A percentile compares a stretch with the other conserved stretches of the same genome.
These are phyloP conservation scores for Sphagnurus paluster DNA, from an alignment of 1,284 basidiomycete species.

Conservation along the genomic window DNA sequence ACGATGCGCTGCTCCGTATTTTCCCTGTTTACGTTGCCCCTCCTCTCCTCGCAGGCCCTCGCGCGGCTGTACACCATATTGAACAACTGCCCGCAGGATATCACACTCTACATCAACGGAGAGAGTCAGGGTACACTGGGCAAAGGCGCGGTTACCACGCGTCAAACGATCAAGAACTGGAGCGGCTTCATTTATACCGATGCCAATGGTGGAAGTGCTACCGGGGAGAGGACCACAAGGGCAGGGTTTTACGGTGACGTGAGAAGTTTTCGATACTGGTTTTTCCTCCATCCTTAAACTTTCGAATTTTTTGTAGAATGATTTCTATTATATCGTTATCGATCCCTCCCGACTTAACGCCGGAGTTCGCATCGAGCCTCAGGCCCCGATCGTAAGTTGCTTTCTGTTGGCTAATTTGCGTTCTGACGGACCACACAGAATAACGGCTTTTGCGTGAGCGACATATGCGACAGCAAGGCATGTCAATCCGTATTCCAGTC, in stretches of 20 bases:
- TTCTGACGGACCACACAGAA: conserved; percentile 3
- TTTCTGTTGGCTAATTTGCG: not conserved
- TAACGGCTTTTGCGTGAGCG: conserved; percentile 18
- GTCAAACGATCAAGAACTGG: conserved; percentile 20
- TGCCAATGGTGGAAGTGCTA: conserved; percentile 23
- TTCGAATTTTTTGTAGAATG: conserved; percentile 8
- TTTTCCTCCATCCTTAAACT: not conserved
- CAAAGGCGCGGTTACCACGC: conserved; percentile 13
- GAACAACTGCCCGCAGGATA: conserved; percentile 30
- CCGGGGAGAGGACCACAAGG: conserved; percentile 21
- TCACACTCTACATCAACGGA: conserved; percentile 31
- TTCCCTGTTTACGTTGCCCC: not conserved
- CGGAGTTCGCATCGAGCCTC: conserved; percentile 22
- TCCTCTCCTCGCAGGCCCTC: conserved; percentile 4
- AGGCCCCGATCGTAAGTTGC: conserved; percentile 9
- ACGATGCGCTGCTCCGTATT: conserved; percentile 1
- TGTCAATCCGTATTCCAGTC: conserved; percentile 16
- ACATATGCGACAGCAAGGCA: conserved; percentile 18
- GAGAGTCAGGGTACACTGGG: conserved; percentile 22
- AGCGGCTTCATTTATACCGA: conserved; percentile 29
- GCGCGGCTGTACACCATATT: conserved; percentile 25
- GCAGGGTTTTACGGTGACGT: conserved; percentile 30
- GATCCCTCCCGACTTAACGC: conserved; percentile 24
- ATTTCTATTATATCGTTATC: conserved; percentile 26
- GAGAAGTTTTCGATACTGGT: not conserved